Evolutionary conservation across 306 rosid genomes (phyloP).

Genomic region (Malus sieversii): DNA sequence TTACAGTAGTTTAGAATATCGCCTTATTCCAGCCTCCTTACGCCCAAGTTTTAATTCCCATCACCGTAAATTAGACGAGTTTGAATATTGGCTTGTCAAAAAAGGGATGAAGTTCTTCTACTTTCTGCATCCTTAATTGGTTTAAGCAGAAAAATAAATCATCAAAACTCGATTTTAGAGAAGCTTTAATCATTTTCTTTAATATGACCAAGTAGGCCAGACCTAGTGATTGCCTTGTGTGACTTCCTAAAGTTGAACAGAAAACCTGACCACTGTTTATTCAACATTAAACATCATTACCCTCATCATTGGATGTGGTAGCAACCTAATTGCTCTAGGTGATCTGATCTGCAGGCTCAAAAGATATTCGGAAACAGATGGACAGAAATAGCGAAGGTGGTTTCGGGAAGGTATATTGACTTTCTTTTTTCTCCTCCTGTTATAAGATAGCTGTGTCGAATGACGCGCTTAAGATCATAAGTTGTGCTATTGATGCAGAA

Average conservation of each 20-base stretch:
- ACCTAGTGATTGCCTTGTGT: neutral
- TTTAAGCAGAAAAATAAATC: neutral
- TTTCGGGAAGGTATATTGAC: constrained; percentile 88
- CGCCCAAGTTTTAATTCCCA: too few relatives aligned
- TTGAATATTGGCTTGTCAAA: neutral
- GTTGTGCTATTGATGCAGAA: constrained; percentile 43
- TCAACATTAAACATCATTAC: neutral
- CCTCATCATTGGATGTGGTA: constrained; percentile 16
- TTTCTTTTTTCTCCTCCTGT: constrained; percentile 1
- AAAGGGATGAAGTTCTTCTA: neutral
- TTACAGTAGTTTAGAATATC: neutral
- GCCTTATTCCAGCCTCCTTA: too few relatives aligned
- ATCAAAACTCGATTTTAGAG: neutral
- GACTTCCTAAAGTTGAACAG: constrained; percentile 17
- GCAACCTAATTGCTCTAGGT: constrained; percentile 20
- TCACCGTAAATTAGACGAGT: too few relatives aligned
- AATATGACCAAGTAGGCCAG: constrained; percentile 2
- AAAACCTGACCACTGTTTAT: neutral
- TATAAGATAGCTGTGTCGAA: neutral
- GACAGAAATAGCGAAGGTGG: constrained; percentile 99
- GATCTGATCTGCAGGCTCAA: constrained; percentile 68
- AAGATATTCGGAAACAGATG: constrained; percentile 93
- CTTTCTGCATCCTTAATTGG: neutral
- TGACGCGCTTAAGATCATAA: neutral
- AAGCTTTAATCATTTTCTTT: neutral